Base-by-base conservation (phyloP, 495 filamentous ascomycete species). In the Penicillium subrubescens region DNA sequence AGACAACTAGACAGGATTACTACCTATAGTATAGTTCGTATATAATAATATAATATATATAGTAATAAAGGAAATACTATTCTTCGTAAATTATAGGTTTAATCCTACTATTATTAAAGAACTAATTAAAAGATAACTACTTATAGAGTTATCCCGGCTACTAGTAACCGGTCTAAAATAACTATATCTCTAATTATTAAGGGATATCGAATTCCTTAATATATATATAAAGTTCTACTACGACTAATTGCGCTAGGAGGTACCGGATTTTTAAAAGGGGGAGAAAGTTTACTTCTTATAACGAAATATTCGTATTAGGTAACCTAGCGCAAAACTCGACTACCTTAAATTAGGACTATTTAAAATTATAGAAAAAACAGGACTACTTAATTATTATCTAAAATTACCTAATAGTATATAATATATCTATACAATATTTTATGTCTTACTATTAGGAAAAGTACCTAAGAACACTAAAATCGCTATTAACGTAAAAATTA, bases 1-100 rank as follows among this genome's bases (percentile, higher is more conserved):
- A 33, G 56, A 75, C 48, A 51, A 80, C 61, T 80, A 59, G 75
- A 43, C 41, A 0, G 50, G 62, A 35, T 68, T 60, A 54, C 48
- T 75, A 19, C 69, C 60, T 10, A 57, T 72, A 3, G 64, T 66
- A 15, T 21, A 80, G 35, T 75, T 79, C 48, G 57, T 66, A 7
- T 60, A 66, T 31, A 77, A 78, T 37, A 69, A 69, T 6, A 12
- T 12, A 1, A 43, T 39, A 17, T 6, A 41, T 7, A 6, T 6
- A 59, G 35, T 15, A 0, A 63, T 46, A 2, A 46, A 41, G n/a
- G 5, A 62, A n/a, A 63, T 56, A 2, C 65, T 48, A n/a, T 75
- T 73, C 60, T 72, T 65, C 35, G 43, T 31, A 0, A 68, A 73
- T 19, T 52, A 68, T 27, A 54, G 63, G 35, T 57, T 39, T 39